A percentile compares a stretch with the other conserved stretches of the same genome.
Conservation (phyloP, 768 basidiomycete species). For the Astraeus odoratus region DNA sequence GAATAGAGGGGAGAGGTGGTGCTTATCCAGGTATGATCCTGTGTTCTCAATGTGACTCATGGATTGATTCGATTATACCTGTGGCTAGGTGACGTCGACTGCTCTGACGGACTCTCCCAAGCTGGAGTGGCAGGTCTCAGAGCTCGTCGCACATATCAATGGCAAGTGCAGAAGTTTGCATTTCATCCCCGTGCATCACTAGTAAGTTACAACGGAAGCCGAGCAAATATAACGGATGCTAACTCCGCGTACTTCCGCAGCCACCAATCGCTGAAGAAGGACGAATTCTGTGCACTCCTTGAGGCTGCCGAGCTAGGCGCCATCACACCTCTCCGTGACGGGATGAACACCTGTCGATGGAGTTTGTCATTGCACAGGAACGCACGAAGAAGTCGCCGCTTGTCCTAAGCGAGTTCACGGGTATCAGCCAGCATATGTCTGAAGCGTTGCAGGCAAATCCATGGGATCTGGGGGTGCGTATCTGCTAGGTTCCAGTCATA, state of each 20-base stretch:
- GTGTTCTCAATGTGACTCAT: not conserved
- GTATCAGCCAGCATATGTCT: conserved; percentile 87
- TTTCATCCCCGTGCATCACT: conserved; percentile 97
- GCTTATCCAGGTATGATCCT: conserved; percentile 40
- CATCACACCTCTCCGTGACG: conserved; percentile 92
- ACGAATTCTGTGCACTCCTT: conserved; percentile 95
- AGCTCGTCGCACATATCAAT: conserved; percentile 92
- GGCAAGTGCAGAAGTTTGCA: conserved; percentile 91
- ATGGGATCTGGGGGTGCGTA: conserved; percentile 82
- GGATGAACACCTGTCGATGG: conserved; percentile 99
- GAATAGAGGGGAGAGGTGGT: conserved; percentile 92
- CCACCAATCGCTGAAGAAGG: conserved; percentile 95
- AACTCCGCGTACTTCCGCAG: conserved; percentile 32
- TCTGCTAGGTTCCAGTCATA: not conserved
- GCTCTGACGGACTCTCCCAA: conserved; percentile 89
- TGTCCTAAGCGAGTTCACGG: conserved; percentile 96
- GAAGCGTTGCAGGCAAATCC: conserved; percentile 91
- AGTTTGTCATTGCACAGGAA: conserved; percentile 93
- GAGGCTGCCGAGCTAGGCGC: conserved; percentile 91
- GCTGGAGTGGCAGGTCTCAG: conserved; percentile 88
- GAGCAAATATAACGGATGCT: not conserved
- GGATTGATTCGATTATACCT: conserved; percentile 35
- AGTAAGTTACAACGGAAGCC: conserved; percentile 49
- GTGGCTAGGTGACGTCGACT: conserved; percentile 84
- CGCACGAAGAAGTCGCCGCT: conserved; percentile 77